Base-by-base conservation (phyloP, 2,329 filamentous ascomycete species). In the Penicillium sp. region DNA sequence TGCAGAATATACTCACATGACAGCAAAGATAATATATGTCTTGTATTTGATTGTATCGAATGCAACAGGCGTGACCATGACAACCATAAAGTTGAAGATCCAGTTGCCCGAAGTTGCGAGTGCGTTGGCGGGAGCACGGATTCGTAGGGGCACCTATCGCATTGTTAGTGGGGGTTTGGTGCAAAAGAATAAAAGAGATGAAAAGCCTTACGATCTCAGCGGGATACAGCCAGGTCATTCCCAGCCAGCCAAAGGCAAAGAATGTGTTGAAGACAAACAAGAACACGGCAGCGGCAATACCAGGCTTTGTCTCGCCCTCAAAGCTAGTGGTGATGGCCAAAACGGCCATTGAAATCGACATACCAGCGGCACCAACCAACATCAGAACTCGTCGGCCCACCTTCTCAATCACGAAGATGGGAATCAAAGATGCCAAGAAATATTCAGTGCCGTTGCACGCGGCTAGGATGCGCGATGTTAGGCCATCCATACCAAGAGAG, bases 291-390 rank as follows among this genome's bases (percentile, higher is more conserved):
- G 76, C 76, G 5, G 72, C 76, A 48, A 78, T 74, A 51, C 77
- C 75, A 5, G 76, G 66, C 19, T 70, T 60, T n/a, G 63, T 69
- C 19, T 73, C 68, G n/a, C 71, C 66, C 25, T 72, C 60, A 48
- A 73, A 76, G 25, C 70, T 70, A 29, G 67, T 75, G n/a, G 65
- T 69, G 33, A 77, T 67, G 6, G 78, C 75, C 4, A 82, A 68
- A 25, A 90, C 79, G 2, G 85, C 82, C 88, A 91, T 90, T 50
- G 83, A 85, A 2, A 81, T 68, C 38, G 84, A 84, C 77, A 87
- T 86, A 0, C 85, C 85, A 34, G 82, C 75, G 0, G 85, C 84
- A 52, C 88, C 88, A 60, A 90, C 84, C 19, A 91, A 74, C 87
- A 92, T 91, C 59, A 91, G 81, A 67, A 84, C 83, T 19, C 88